These are phyloP conservation scores for Cryptosporidium xiaoi DNA, from an alignment of 169 alveolate genomes.

Conservation along the genomic window DNA sequence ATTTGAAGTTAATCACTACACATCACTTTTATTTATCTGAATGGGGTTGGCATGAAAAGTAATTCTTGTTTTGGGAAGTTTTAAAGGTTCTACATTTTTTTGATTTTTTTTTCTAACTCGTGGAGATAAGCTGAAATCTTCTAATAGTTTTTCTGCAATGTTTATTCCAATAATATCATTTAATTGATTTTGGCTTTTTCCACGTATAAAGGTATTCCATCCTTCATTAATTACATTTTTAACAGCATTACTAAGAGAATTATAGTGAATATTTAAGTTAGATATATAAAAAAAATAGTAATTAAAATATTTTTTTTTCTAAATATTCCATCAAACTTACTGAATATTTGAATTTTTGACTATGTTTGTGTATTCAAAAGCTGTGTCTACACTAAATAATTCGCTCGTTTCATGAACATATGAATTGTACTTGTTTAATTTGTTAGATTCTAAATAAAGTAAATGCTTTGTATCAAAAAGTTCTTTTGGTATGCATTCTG, in stretches of 20 bases:
- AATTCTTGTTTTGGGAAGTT: slow-evolving; percentile 53
- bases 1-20: no score
- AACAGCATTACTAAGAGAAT: slow-evolving; percentile 14
- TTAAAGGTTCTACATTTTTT: slow-evolving; percentile 11
- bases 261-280: neutral
- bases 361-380: slow-evolving; percentile 22
- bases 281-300: neutral
- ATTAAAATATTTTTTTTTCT: neutral
- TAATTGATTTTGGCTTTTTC: slow-evolving; percentile 2
- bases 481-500: slow-evolving; percentile 33
- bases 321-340: slow-evolving; percentile 25
- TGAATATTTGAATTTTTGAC: slow-evolving; percentile 28
- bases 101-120: neutral
- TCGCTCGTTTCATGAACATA: slow-evolving; percentile 58
- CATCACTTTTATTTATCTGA: no score
- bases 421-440: slow-evolving; percentile 4
- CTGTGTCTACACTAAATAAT: slow-evolving; percentile 52
- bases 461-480: slow-evolving; percentile 7
- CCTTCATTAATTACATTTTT: slow-evolving; percentile 41
- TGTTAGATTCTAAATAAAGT: neutral
- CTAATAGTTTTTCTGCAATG: slow-evolving; percentile 7
- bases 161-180: slow-evolving; percentile 27
- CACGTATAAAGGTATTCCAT: slow-evolving; percentile 42
- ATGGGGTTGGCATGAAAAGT: slow-evolving; percentile 67
- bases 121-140: slow-evolving; percentile 11